Conservation (phyloP, 2,329 filamentous ascomycete genomes). For the Colletotrichum sp. region DNA sequence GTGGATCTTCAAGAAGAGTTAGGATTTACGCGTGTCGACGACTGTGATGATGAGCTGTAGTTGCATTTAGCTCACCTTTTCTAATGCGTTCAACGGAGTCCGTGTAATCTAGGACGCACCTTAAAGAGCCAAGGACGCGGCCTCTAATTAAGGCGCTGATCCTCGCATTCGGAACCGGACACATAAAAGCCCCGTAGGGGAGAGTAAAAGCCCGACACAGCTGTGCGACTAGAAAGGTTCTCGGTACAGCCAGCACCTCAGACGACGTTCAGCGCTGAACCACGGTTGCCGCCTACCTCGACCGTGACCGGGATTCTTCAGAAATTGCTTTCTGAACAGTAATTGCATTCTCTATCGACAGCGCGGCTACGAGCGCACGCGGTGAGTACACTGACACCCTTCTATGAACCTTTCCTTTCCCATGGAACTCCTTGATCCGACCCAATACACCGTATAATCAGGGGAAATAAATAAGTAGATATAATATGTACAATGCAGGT, state of each 20-base stretch:
- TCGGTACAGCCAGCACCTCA: not conserved
- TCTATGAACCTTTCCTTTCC: not conserved
- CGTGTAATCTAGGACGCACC: not conserved
- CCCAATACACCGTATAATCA: not conserved
- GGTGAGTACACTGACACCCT: not conserved
- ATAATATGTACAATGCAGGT: not conserved
- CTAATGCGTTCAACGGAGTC: not conserved
- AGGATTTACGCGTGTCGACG: not conserved
- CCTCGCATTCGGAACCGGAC: constrained; percentile 3
- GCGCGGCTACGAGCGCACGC: not conserved
- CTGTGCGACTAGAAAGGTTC: not conserved
- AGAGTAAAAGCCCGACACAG: not conserved
- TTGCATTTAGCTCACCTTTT: not conserved
- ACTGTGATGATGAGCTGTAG: not conserved
- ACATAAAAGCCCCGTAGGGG: not conserved
- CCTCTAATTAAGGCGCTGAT: not conserved
- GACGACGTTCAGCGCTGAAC: not conserved
- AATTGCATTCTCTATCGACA: not conserved
- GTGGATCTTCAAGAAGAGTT: not conserved
- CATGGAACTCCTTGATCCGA: not conserved
- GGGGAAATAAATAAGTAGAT: not conserved
- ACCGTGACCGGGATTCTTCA: not conserved
- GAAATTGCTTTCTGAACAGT: not conserved
- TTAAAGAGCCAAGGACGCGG: not conserved
- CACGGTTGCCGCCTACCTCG: not conserved